Conservation (phyloP, 495 filamentous ascomycete genomes). For the Margaritispora aquatica region DNA sequence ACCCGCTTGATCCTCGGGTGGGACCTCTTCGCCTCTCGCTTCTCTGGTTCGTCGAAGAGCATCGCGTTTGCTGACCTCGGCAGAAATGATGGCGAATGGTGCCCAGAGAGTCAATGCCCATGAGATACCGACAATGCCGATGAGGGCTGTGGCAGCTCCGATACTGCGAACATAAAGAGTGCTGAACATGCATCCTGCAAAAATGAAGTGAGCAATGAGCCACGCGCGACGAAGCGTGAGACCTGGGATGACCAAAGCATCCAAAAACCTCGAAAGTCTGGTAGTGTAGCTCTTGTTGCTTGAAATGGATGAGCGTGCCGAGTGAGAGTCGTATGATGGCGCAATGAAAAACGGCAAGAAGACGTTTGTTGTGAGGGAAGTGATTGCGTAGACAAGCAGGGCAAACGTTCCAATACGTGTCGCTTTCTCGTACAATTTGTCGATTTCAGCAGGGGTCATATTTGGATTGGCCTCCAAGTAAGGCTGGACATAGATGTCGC, state of each 20-base stretch:
- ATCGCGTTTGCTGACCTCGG: conserved; percentile 76
- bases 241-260: conserved; percentile 62
- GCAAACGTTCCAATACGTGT: conserved; percentile 80
- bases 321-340: conserved; percentile 56
- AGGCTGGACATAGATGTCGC: conserved; percentile 81
- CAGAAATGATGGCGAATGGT: conserved; percentile 84
- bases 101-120: conserved; percentile 92
- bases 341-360: conserved; percentile 76
- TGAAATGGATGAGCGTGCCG: conserved; percentile 12
- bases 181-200: conserved; percentile 69
- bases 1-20: conserved; percentile 63
- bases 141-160: conserved; percentile 61
- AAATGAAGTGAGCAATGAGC: conserved; percentile 75
- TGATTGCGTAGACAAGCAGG: conserved; percentile 78
- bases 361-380: conserved; percentile 71
- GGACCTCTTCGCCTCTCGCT: conserved; percentile 33
- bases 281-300: conserved; percentile 29
- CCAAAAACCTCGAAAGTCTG: conserved; percentile 33
- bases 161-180: conserved; percentile 69
- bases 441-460: conserved; percentile 66
- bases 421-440: conserved; percentile 71
- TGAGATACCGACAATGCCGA: conserved; percentile 73
- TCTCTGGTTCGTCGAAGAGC: conserved; percentile 49
- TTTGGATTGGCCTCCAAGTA: conserved; percentile 67
- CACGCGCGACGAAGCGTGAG: conserved; percentile 83